Conservation (phyloP, 257 asterid genomes). For the Datura wrightii region DNA sequence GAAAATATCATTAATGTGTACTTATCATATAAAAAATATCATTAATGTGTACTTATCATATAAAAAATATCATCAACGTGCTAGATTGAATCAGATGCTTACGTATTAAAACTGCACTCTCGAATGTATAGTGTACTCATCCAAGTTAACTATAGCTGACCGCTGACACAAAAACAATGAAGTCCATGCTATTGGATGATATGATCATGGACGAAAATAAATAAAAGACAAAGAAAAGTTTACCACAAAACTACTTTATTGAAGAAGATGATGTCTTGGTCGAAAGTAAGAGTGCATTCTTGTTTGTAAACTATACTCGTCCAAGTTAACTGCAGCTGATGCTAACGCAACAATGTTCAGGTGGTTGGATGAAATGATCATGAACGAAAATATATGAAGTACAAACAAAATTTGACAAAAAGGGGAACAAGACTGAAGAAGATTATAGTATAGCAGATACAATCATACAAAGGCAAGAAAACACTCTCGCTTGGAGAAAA, state of each 20-base stretch:
- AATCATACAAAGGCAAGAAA: background rate
- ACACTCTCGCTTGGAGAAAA: background rate
- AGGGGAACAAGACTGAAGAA: background rate
- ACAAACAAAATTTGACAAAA: background rate
- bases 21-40: background rate
- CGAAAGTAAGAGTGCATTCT: background rate
- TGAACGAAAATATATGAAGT: background rate
- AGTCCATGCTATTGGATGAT: background rate
- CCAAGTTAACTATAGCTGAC: conserved; percentile 22
- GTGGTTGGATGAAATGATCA: background rate
- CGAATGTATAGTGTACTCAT: background rate
- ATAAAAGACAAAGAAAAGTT: background rate
- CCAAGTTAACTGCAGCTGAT: background rate
- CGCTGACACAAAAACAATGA: background rate
- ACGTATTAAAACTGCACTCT: background rate
- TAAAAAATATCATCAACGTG: background rate
- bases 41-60: background rate
- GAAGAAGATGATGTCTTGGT: background rate
- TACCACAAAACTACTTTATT: background rate
- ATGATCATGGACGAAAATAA: background rate
- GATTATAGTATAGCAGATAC: background rate
- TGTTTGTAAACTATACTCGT: conserved; percentile 19
- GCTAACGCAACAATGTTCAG: background rate
- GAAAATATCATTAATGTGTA: background rate
- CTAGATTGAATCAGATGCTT: conserved; percentile 14